Percentiles rank a stretch among this genome's conserved stretches.
phyloP scores from a whole-genome alignment of 2,329 filamentous ascomycete species.

The Colletotrichum cordylinicola region DNA sequence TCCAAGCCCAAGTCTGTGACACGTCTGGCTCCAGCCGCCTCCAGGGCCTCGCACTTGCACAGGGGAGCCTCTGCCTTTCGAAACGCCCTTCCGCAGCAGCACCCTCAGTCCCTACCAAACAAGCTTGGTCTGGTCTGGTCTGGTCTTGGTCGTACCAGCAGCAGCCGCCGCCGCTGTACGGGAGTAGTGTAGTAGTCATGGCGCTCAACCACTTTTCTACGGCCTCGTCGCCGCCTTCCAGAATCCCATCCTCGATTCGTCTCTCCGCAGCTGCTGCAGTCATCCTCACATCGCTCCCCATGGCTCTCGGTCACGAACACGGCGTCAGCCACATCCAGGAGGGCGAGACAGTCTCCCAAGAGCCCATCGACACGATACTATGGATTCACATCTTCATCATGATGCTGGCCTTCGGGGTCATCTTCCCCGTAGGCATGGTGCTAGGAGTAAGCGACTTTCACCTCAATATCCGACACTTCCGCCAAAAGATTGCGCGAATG shows the following conservation, averaged over 20 bases:
- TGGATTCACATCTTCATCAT: slow-evolving; percentile 95
- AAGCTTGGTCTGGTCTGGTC: neutral
- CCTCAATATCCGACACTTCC: neutral
- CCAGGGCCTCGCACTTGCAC: neutral
- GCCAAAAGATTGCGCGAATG: neutral
- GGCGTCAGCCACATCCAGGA: slow-evolving; percentile 65
- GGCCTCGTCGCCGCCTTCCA: slow-evolving; percentile 12
- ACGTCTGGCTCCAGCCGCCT: slow-evolving; percentile 15
- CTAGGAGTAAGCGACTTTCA: slow-evolving; percentile 70
- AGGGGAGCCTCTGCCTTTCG: slow-evolving; percentile 4
- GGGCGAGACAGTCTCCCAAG: slow-evolving; percentile 71
- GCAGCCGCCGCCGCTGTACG: neutral
- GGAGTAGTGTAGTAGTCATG: neutral
- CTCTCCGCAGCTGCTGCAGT: neutral
- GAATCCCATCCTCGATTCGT: neutral
- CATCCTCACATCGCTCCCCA: slow-evolving; percentile 19
- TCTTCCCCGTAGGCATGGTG: slow-evolving; percentile 96
- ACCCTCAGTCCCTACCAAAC: neutral
- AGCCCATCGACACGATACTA: slow-evolving; percentile 83
- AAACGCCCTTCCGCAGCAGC: neutral
- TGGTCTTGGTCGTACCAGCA: neutral
- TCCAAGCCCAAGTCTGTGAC: slow-evolving; percentile 18
- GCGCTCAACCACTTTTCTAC: slow-evolving; percentile 12
- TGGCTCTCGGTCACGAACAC: slow-evolving; percentile 51
- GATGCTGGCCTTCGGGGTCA: slow-evolving; percentile 84